Evolutionary conservation across 176 grass and related monocot species (phyloP), one percentile per base, ranked within the genome.

Genomic region (Eleusine indica): DNA sequence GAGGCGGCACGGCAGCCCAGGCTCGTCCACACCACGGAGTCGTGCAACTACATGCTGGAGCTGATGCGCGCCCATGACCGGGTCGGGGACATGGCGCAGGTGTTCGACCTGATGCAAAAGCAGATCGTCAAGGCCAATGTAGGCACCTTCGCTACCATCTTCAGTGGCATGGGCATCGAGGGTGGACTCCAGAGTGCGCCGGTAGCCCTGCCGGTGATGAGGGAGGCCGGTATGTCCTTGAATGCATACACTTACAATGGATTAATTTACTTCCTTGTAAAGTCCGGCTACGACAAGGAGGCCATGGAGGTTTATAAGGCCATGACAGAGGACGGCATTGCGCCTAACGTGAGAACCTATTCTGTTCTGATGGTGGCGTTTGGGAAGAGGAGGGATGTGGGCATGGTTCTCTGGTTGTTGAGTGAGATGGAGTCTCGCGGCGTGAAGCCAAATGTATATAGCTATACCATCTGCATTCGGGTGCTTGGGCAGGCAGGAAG

Each of bases 91-190:
- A 90, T 98, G 91, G 87, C 88, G 40, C 60, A 78, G 80, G 96
- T 98, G 87, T 98, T 98, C 77, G 91, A 98, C 83, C 44, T 95
- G 83, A 98, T 98, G 96, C 96, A 98, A 84, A 91, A 44, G 77
- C 93, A 93, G 83, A 84, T 95, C 16, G 80, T 93, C 47, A 95
- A 91, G 84, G 30, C 91, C 64, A 95, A 86, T 21, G 49, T 94
- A 1, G 47, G 16, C 43, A 98, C 96, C 13, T 98, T 98, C 44
- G 75, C 83, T 21, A 83, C 85, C 39, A 72, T 98, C 68, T 98
- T 98, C 85, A 80, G 77, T 58, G 89, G 75, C 17, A 49, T 98
- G 4, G 85, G 85, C 21, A 64, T 98, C 18, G 66, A 80, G 22
- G 93, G 96, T 0, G 96, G 91, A 9, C 91, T 98, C 42, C 83